phyloP scores from a whole-genome alignment of 495 filamentous ascomycete species.

The Podospora tetraspora region DNA sequence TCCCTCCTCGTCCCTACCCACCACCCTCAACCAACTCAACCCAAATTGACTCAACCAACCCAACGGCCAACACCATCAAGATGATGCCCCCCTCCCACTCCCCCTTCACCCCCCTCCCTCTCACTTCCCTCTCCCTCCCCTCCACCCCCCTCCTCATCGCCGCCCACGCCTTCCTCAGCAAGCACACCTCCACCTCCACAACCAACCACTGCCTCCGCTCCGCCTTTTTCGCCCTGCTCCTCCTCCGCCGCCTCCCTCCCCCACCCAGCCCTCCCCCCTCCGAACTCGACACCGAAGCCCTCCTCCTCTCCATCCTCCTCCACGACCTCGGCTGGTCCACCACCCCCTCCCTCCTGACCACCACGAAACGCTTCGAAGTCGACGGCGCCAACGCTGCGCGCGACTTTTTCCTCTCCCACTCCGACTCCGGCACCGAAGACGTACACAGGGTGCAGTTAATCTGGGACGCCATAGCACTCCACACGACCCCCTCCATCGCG shows the following conservation, averaged over 20 bases:
- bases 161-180: not conserved
- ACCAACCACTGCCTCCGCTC: conserved; percentile 9
- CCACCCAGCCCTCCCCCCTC: too few relatives aligned
- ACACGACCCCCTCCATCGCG: not conserved
- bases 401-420: not conserved
- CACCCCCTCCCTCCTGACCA: not conserved
- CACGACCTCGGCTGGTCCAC: conserved; percentile 7
- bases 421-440: not conserved
- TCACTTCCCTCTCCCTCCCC: not conserved
- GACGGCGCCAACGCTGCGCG: not conserved
- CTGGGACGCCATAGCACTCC: conserved; percentile 3
- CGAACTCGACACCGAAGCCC: not conserved
- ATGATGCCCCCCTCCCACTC: not conserved
- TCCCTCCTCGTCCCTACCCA: not conserved
- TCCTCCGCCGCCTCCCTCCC: not conserved
- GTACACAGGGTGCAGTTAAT: not conserved
- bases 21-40: too few relatives aligned
- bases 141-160: not conserved
- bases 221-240: conserved; percentile 5
- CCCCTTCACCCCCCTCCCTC: conserved; percentile 2
- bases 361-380: not conserved
- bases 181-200: not conserved
- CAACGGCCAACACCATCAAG: not conserved
- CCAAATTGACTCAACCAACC: not conserved
- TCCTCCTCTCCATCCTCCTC: not conserved